phyloP scores from a whole-genome alignment of 1,139 yeast species.

The Saccharomyces hybrid region DNA sequence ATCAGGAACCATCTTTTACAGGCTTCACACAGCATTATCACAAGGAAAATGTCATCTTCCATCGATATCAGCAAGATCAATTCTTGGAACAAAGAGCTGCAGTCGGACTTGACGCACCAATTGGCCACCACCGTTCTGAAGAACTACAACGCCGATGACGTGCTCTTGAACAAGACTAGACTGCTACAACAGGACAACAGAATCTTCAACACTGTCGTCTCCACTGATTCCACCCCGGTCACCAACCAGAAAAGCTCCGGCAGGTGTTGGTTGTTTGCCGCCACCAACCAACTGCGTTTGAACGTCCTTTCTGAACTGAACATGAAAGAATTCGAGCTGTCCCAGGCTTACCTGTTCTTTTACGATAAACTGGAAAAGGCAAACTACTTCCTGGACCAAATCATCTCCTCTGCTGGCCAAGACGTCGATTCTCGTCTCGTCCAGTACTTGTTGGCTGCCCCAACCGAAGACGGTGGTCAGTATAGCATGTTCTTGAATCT shows the following conservation, averaged over 20 bases:
- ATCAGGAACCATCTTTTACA: background rate
- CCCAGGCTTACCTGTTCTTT: conserved; percentile 65
- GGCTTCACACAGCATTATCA: background rate
- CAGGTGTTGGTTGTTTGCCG: conserved; percentile 83
- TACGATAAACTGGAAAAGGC: conserved; percentile 71
- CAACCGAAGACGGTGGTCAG: conserved; percentile 79
- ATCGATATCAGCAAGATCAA: conserved; percentile 23
- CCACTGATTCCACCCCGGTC: conserved; percentile 59
- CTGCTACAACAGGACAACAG: conserved; percentile 19
- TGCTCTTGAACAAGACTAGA: conserved; percentile 30
- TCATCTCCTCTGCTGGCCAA: conserved; percentile 56
- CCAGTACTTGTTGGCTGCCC: conserved; percentile 52
- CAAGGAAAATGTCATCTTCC: conserved; percentile 12
- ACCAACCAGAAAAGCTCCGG: conserved; percentile 71
- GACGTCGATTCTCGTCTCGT: conserved; percentile 62
- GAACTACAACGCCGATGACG: conserved; percentile 33
- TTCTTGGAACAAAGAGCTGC: conserved; percentile 32
- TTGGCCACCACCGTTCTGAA: conserved; percentile 37
- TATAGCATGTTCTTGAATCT: conserved; percentile 74
- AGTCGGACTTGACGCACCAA: conserved; percentile 30
- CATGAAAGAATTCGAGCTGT: conserved; percentile 62
- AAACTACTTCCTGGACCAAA: conserved; percentile 67
- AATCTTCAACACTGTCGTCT: conserved; percentile 53
- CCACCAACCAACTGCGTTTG: conserved; percentile 62
- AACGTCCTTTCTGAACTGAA: conserved; percentile 55